Evolutionary conservation across 1,284 basidiomycete genomes (phyloP), one percentile per base, ranked within the genome.

Genomic region (Pseudomicrostroma phylloplanum): DNA sequence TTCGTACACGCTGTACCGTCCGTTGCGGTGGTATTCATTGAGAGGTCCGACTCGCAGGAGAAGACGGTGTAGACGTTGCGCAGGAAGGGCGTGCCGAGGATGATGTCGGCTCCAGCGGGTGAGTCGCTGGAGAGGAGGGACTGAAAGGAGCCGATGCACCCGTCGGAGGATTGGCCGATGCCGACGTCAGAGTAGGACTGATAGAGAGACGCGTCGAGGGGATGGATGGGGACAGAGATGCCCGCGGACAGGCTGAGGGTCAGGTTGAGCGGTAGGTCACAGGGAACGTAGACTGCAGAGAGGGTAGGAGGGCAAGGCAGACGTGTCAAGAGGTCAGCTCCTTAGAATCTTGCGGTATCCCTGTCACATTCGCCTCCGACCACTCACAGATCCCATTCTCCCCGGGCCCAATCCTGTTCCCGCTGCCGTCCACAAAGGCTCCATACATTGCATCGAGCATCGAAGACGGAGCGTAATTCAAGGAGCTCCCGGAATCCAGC

Each of bases 111-210:
- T 13, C 51, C 51, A 56, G 72, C 72, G 9, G 68, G 67, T 55
- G 67, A 65, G 39, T 59, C 59, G 55, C 64, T 54, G 48, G 63
- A 61, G 26, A 57, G 63, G 23, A 69, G 56, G 11, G 73, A 66
- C 57, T 76, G 73, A 62, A 76, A 76, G n/a, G 69, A 65, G 51
- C 72, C 73, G 15, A 76, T 60, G 57, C 73, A 76, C 58, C 60
- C 58, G 41, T 55, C 39, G 8, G 65, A 63, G 23, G 62, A 57
- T 8, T 66, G 62, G 36, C 62, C 67, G 12, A 53, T 19, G 51
- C 63, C 64, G 6, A 65, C 61, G 21, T 15, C 21, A 7, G 51
- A 23, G 51, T 54, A 21, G 43, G 43, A 48, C 12, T 17, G 17
- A n/a, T 60, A 59, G 0, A 76, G 62, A 46, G 60, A 68, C 56